phyloP scores from a whole-genome alignment of 768 basidiomycete species.

The Psilocybe sp. region DNA sequence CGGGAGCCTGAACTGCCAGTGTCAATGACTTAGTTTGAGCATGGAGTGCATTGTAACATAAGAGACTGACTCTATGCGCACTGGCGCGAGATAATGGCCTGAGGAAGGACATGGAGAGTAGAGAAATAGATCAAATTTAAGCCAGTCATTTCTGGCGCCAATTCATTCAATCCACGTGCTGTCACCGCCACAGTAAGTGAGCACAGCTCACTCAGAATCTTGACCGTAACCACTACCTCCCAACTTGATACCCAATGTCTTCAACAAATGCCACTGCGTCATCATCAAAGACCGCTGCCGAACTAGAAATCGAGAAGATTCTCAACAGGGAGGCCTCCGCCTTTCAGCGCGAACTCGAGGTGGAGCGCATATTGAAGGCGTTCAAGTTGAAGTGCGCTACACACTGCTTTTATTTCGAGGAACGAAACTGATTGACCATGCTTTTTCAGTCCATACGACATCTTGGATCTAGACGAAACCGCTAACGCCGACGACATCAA shows the following conservation, averaged over 20 bases:
- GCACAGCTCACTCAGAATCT: not conserved
- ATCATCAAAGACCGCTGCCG: conserved; percentile 17
- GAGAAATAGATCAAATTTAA: not conserved
- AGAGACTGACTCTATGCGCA: conserved; percentile 11
- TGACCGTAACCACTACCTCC: not conserved
- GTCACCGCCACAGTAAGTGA: not conserved
- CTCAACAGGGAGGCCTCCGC: conserved; percentile 79
- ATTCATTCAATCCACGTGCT: not conserved
- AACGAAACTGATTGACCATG: conserved; percentile 1
- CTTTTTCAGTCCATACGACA: conserved; percentile 83
- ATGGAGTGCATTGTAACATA: not conserved
- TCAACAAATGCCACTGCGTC: not conserved
- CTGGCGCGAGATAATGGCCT: conserved; percentile 7
- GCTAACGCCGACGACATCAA: conserved; percentile 83
- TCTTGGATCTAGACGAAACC: conserved; percentile 74
- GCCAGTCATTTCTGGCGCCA: not conserved
- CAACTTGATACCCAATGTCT: too few relatives aligned
- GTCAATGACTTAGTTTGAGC: not conserved
- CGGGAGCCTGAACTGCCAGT: conserved; percentile 15
- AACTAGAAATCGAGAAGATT: conserved; percentile 74
- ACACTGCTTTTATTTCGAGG: not conserved
- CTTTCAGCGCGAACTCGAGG: conserved; percentile 84
- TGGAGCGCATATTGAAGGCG: conserved; percentile 87
- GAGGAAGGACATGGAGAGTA: conserved; percentile 8
- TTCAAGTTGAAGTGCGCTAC: conserved; percentile 90